Conservation (phyloP, 495 filamentous ascomycete species). For the Lophiotrema nucula region DNA sequence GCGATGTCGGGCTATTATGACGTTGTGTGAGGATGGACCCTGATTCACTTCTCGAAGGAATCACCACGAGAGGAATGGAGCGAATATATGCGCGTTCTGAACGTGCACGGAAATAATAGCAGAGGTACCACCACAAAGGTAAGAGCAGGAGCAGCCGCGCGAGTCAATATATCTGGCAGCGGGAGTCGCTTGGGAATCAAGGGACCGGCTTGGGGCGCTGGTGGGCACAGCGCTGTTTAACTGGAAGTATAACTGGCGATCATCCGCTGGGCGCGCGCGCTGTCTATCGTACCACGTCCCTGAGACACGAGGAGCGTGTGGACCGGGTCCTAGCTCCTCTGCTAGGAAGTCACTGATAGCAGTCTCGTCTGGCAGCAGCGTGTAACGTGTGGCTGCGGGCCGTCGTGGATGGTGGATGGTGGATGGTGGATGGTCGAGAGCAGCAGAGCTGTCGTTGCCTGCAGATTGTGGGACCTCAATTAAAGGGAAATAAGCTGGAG, state of each 20-base stretch:
- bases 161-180: slow-evolving; percentile 28
- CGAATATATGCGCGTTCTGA: no score
- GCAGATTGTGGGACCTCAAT: neutral
- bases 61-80: neutral
- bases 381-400: slow-evolving; percentile 24
- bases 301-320: slow-evolving; percentile 1
- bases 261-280: slow-evolving; percentile 20
- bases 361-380: neutral
- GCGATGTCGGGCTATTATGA: slow-evolving; percentile 3
- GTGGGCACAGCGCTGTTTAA: slow-evolving; percentile 5
- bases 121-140: neutral
- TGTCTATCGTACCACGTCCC: slow-evolving; percentile 8
- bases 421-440: slow-evolving; percentile 8
- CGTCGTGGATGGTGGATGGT: slow-evolving; percentile 10
- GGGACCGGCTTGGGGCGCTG: neutral
- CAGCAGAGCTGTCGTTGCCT: neutral
- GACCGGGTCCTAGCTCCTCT: slow-evolving; percentile 13
- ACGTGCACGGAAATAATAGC: neutral
- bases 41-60: neutral
- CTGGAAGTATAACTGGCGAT: slow-evolving; percentile 21
- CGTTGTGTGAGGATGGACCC: slow-evolving; percentile 7
- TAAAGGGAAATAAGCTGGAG: neutral
- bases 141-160: slow-evolving; percentile 6
- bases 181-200: slow-evolving; percentile 14
- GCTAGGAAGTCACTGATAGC: slow-evolving; percentile 3